phyloP scores from a whole-genome alignment of 768 basidiomycete species.

The Russula olivacea region DNA sequence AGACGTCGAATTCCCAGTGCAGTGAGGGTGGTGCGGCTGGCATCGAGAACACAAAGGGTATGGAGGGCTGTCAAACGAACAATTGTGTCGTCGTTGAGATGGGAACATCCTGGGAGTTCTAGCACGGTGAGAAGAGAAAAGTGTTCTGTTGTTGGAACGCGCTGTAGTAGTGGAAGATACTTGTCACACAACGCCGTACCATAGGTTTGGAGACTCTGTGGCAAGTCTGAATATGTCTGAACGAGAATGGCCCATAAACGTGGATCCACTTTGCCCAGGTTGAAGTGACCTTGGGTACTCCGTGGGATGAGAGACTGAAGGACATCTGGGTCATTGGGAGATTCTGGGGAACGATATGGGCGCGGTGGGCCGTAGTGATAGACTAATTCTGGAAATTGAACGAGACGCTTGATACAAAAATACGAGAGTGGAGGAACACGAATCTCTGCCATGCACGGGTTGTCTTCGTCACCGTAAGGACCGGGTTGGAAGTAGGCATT shows the following conservation, averaged over 20 bases:
- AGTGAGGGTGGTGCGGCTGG: constrained; percentile 47
- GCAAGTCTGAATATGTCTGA: constrained; percentile 54
- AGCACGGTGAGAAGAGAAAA: constrained; percentile 65
- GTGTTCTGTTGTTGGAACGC: constrained; percentile 44
- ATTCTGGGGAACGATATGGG: constrained; percentile 32
- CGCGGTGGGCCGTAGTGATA: constrained; percentile 34
- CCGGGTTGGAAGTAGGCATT: constrained; percentile 16
- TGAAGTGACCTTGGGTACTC: constrained; percentile 11
- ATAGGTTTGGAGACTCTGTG: constrained; percentile 38
- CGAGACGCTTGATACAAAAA: constrained; percentile 45
- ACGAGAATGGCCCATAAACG: constrained; percentile 56
- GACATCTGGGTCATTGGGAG: constrained; percentile 30
- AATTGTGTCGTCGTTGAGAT: constrained; percentile 56
- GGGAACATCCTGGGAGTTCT: constrained; percentile 47
- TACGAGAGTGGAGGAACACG: constrained; percentile 47
- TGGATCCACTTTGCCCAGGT: constrained; percentile 40
- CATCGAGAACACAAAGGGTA: constrained; percentile 58
- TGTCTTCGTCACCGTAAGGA: constrained; percentile 14
- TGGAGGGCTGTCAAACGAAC: constrained; percentile 46
- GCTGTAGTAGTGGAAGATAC: constrained; percentile 52
- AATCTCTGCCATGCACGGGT: not conserved
- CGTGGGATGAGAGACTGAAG: constrained; percentile 40
- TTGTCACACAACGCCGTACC: constrained; percentile 48
- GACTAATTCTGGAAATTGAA: constrained; percentile 42
- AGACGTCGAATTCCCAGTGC: constrained; percentile 49